A percentile compares a stretch with the other conserved stretches of the same genome.
Evolutionary conservation across 805 yeast genomes (phyloP).

Genomic region (Yarrowia bubula): DNA sequence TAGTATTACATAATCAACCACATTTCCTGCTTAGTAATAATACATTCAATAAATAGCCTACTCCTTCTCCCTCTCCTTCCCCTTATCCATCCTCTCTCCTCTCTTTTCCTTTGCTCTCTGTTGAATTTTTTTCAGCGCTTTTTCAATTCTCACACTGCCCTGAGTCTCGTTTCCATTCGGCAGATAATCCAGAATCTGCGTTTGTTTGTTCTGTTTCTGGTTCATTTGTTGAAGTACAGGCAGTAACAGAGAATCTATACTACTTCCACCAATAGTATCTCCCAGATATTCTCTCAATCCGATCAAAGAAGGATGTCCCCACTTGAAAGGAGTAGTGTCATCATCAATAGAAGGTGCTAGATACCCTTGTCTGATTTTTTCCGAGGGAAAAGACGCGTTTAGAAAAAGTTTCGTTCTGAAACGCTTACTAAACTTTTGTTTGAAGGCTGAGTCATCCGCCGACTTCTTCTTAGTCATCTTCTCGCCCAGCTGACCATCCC

Average conservation of each 20-base stretch:
- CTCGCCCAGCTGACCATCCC: conserved; percentile 49
- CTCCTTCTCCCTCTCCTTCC: neutral
- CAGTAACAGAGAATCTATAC: conserved; percentile 76
- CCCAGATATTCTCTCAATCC: conserved; percentile 67
- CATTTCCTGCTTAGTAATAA: neutral
- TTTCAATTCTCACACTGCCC: neutral
- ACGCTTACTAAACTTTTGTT: conserved; percentile 56
- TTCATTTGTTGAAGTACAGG: conserved; percentile 84
- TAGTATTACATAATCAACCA: neutral
- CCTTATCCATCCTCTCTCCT: neutral
- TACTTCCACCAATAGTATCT: conserved; percentile 76
- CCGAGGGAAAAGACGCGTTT: conserved; percentile 68
- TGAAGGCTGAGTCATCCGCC: conserved; percentile 39
- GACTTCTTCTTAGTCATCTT: conserved; percentile 37
- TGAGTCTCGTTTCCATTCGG: neutral
- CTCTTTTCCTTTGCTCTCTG: conserved; percentile 14
- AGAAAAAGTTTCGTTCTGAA: conserved; percentile 56
- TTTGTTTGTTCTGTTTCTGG: conserved; percentile 16
- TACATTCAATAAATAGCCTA: neutral
- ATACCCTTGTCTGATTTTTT: conserved; percentile 69
- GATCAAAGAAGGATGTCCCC: conserved; percentile 91
- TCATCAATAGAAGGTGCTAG: conserved; percentile 76
- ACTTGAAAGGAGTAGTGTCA: conserved; percentile 71
- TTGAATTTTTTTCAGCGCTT: conserved; percentile 14
- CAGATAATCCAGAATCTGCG: conserved; percentile 24